Percentiles rank a stretch among this genome's conserved stretches.
phyloP scores from a whole-genome alignment of 768 basidiomycete genomes.

The Dacryopinax spathularia region DNA sequence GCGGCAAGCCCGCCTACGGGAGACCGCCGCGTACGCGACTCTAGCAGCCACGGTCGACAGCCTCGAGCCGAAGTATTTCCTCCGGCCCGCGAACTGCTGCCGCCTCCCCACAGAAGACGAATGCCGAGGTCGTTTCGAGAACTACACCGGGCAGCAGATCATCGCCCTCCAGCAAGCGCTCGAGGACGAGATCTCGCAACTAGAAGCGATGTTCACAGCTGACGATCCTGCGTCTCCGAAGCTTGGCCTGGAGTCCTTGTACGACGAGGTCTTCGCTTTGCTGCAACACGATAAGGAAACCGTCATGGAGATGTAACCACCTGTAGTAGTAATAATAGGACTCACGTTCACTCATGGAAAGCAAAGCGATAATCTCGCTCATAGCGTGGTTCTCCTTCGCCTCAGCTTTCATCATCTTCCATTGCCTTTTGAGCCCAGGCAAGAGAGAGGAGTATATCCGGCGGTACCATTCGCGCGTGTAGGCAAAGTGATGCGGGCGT shows the following conservation, averaged over 20 bases:
- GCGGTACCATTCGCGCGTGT: constrained; percentile 52
- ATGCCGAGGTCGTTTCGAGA: neutral
- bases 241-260: neutral
- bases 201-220: neutral
- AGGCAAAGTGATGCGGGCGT: constrained; percentile 38
- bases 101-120: neutral
- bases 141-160: neutral
- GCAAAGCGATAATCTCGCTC: neutral
- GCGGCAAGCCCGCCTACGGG: constrained; percentile 52
- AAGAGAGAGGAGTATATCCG: constrained; percentile 44
- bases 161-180: neutral
- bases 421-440: constrained; percentile 20
- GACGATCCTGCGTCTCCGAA: neutral
- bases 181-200: neutral
- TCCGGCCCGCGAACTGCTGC: neutral
- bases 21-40: constrained; percentile 61
- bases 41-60: constrained; percentile 23
- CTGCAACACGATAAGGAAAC: neutral
- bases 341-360: no score
- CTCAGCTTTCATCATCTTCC: neutral
- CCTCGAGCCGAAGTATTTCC: neutral
- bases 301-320: no score
- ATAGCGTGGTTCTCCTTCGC: neutral
- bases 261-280: neutral
- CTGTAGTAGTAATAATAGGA: neutral